phyloP scores from a whole-genome alignment of 2,329 filamentous ascomycete genomes.

The Botrytis fragariae region DNA sequence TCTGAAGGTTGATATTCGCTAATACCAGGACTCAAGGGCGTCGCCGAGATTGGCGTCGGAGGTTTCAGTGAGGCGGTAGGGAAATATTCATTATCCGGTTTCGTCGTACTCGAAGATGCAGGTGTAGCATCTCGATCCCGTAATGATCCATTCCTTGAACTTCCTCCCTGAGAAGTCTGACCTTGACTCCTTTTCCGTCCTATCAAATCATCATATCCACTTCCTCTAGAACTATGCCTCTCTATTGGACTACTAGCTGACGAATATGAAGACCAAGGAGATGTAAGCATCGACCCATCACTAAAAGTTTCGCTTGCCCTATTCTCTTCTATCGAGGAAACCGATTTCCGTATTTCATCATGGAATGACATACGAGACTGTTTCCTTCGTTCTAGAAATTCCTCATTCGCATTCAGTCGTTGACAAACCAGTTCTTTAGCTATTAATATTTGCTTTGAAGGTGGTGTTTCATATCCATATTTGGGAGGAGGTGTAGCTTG shows the following conservation, averaged over 20 bases:
- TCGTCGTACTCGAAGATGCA: conserved; percentile 10
- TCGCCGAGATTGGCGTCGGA: conserved; percentile 4
- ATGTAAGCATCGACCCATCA: conserved; percentile 17
- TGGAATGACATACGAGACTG: conserved; percentile 32
- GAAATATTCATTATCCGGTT: conserved; percentile 11
- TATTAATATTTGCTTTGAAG: conserved; percentile 26
- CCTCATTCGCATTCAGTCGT: conserved; percentile 33
- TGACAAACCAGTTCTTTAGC: conserved; percentile 30
- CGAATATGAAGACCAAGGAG: conserved; percentile 19
- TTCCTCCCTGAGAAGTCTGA: conserved; percentile 22
- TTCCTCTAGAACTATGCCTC: conserved; percentile 30
- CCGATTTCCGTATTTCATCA: conserved; percentile 30
- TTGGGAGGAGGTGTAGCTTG: conserved; percentile 15
- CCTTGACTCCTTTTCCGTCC: conserved; percentile 33
- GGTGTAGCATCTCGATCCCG: conserved; percentile 17
- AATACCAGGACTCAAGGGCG: conserved; percentile 2
- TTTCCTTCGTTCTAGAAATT: conserved; percentile 33
- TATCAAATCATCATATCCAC: conserved; percentile 30
- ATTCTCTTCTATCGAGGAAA: conserved; percentile 31
- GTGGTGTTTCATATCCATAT: conserved; percentile 27
- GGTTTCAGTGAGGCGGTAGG: conserved; percentile 11
- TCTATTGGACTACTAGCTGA: conserved; percentile 28
- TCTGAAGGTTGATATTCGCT: conserved; percentile 21
- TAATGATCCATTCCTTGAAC: conserved; percentile 18
- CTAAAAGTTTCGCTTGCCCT: conserved; percentile 21